phyloP scores from a whole-genome alignment of 345 rosid genomes.

The Litchi chinensis region DNA sequence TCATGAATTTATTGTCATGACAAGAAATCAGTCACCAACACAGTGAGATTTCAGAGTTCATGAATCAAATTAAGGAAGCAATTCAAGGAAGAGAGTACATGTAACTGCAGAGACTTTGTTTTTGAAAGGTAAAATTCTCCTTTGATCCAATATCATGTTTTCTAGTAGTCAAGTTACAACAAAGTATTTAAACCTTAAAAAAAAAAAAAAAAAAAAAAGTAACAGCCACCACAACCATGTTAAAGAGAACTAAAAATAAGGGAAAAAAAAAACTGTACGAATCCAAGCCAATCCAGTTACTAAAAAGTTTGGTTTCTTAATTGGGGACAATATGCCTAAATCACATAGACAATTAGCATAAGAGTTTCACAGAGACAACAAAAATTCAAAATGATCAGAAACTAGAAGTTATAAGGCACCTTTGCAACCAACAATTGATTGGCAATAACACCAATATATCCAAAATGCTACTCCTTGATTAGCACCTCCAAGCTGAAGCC shows the following conservation, averaged over 20 bases:
- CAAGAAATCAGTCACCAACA: too few relatives aligned
- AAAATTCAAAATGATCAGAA: conserved; percentile 35
- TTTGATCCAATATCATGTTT: conserved; percentile 22
- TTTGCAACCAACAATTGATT: conserved; percentile 21
- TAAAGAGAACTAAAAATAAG: conserved; percentile 24
- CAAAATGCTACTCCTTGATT: conserved; percentile 18
- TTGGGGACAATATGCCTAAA: conserved; percentile 40
- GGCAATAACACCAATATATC: conserved; percentile 14
- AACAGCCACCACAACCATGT: conserved; percentile 25
- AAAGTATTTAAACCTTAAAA: conserved; percentile 19
- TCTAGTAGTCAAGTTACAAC: conserved; percentile 33
- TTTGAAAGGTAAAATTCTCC: conserved; percentile 20
- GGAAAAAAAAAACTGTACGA: conserved; percentile 28
- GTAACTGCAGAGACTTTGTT: background rate
- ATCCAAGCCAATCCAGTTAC: conserved; percentile 36
- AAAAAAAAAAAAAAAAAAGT: background rate
- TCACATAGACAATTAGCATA: conserved; percentile 53
- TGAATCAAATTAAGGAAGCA: background rate
- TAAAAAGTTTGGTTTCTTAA: conserved; percentile 40
- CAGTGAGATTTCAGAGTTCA: too few relatives aligned
- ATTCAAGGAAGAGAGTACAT: background rate
- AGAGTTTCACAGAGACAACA: conserved; percentile 30
- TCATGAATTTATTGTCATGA: too few relatives aligned
- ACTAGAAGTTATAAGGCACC: conserved; percentile 41
- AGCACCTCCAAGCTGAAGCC: conserved; percentile 93